Percentiles rank a stretch among this genome's conserved stretches.
Conservation (phyloP, 2,329 filamentous ascomycete species). For the Fusarium temperatum region DNA sequence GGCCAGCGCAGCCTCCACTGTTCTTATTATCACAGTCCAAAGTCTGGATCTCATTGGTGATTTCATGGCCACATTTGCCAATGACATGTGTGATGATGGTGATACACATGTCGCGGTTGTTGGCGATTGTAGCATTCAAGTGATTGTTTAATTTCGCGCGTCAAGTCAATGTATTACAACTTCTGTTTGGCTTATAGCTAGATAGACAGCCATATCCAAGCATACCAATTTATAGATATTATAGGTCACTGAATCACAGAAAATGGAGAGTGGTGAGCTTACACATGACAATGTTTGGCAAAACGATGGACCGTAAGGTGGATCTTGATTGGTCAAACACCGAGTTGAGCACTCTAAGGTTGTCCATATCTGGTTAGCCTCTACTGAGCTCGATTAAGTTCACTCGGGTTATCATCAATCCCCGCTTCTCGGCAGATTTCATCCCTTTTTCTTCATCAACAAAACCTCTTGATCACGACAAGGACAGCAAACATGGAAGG, state of each 20-base stretch:
- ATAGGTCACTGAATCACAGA: too few relatives aligned
- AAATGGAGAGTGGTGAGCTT: too few relatives aligned
- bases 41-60: not conserved
- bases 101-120: not conserved
- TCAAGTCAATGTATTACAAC: rapidly evolving
- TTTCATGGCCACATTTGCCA: not conserved
- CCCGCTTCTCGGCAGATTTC: not conserved
- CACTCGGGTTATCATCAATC: not conserved
- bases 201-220: rapidly evolving
- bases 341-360: rapidly evolving
- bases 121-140: too few relatives aligned
- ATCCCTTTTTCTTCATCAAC: not conserved
- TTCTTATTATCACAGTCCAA: not conserved
- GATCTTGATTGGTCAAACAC: not conserved
- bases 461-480: not conserved
- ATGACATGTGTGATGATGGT: not conserved
- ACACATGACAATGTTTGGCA: not conserved
- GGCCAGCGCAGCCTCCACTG: not conserved
- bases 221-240: not conserved
- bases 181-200: rapidly evolving
- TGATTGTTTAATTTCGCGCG: not conserved
- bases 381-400: not conserved
- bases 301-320: rapidly evolving
- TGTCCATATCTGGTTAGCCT: not conserved
- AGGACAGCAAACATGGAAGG: not conserved